Conservation (phyloP, 768 basidiomycete species). For the Polyporus arcularius region DNA sequence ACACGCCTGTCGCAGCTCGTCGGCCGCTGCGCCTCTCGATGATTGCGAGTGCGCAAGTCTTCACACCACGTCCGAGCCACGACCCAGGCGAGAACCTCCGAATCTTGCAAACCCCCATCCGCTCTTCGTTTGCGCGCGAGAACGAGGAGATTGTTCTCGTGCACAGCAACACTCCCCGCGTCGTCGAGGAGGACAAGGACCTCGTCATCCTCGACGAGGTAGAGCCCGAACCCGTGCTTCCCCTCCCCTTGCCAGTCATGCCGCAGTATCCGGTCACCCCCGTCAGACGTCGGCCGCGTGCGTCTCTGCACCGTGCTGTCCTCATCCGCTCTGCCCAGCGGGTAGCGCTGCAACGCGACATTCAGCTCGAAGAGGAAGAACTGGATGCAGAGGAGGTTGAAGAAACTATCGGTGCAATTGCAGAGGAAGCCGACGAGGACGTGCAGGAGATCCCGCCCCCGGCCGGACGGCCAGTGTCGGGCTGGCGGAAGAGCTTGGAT, state of each 20-base stretch:
- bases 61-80: conserved; percentile 61
- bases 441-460: conserved; percentile 28
- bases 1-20: conserved; percentile 43
- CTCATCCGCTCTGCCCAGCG: conserved; percentile 71
- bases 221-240: conserved; percentile 20
- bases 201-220: conserved; percentile 74
- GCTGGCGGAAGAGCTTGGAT: conserved; percentile 38
- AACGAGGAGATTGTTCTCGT: conserved; percentile 53
- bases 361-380: conserved; percentile 51
- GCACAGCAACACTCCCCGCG: conserved; percentile 64
- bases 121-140: conserved; percentile 34
- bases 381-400: conserved; percentile 58
- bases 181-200: conserved; percentile 67
- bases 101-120: conserved; percentile 61
- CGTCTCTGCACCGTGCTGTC: conserved; percentile 67
- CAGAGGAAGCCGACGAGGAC: conserved; percentile 34
- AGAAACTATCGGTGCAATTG: conserved; percentile 24
- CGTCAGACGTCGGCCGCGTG: conserved; percentile 33
- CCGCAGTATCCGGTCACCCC: conserved; percentile 23
- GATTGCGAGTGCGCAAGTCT: conserved; percentile 75
- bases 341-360: conserved; percentile 51
- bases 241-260: conserved; percentile 14
- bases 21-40: conserved; percentile 69
- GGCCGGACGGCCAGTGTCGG: conserved; percentile 21
- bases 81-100: conserved; percentile 66